A percentile compares a stretch with the other conserved stretches of the same genome.
Evolutionary conservation across 2,329 filamentous ascomycete genomes (phyloP).

Genomic region (Penicillium concentricum): DNA sequence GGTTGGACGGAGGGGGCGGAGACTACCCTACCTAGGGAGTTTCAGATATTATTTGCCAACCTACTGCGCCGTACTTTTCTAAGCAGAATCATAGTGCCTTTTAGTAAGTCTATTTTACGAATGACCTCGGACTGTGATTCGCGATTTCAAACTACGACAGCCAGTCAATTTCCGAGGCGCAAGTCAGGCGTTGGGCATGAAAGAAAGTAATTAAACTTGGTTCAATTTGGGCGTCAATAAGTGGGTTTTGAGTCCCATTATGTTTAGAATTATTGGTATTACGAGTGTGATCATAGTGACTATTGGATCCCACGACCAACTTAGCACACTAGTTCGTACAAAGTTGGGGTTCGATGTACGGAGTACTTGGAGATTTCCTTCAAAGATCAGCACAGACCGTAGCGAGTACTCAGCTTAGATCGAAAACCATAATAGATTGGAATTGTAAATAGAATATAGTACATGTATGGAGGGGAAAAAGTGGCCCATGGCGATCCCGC

Average conservation of each 20-base stretch:
- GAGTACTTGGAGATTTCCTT: neutral
- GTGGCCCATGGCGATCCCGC: slow-evolving; percentile 13
- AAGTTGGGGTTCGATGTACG: slow-evolving; percentile 3
- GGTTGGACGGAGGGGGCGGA: neutral
- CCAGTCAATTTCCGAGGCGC: slow-evolving; percentile 14
- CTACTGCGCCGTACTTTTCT: neutral
- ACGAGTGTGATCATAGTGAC: slow-evolving; percentile 1
- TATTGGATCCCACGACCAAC: neutral
- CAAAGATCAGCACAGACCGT: slow-evolving; percentile 5
- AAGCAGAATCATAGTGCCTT: neutral
- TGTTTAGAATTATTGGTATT: neutral
- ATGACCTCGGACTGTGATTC: neutral
- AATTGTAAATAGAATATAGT: neutral
- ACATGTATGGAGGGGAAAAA: slow-evolving; percentile 7
- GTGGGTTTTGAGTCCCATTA: slow-evolving; percentile 8
- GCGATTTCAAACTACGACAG: neutral
- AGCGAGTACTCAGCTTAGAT: slow-evolving; percentile 8
- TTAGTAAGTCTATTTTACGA: neutral
- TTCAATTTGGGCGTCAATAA: slow-evolving; percentile 16
- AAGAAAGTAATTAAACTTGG: slow-evolving; percentile 14
- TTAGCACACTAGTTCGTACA: neutral
- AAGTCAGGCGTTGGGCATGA: slow-evolving; percentile 25
- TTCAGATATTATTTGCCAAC: slow-evolving; percentile 6
- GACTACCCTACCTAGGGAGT: neutral
- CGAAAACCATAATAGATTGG: neutral